Evolutionary conservation across 805 yeast species (phyloP).

Genomic region (Lipomyces lipofer): DNA sequence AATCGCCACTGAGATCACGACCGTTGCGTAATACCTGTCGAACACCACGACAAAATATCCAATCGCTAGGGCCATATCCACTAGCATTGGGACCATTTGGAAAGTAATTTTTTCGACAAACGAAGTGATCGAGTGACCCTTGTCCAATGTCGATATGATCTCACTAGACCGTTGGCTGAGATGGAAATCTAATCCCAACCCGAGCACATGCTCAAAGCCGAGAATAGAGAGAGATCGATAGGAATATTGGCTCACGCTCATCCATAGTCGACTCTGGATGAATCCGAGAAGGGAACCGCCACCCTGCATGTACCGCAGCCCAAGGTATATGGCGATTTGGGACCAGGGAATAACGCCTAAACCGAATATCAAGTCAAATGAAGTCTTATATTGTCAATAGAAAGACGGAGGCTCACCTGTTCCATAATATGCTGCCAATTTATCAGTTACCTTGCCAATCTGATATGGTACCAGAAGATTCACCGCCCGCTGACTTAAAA

Average conservation of each 20-base stretch:
- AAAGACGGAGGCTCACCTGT: background rate
- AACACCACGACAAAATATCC: conserved; percentile 21
- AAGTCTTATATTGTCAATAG: too few species aligned
- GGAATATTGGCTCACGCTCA: conserved; percentile 21
- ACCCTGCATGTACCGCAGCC: conserved; percentile 27
- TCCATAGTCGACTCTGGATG: conserved; percentile 21
- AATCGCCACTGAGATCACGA: conserved; percentile 18
- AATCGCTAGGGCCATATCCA: conserved; percentile 25
- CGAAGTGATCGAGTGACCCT: conserved; percentile 17
- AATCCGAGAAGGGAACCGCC: conserved; percentile 25
- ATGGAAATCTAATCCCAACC: conserved; percentile 26
- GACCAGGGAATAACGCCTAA: conserved; percentile 19
- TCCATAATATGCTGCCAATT: conserved; percentile 11
- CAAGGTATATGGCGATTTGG: conserved; percentile 16
- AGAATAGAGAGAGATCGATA: conserved; percentile 14
- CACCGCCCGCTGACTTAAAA: conserved; percentile 19
- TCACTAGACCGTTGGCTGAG: conserved; percentile 20
- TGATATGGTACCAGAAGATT: conserved; percentile 29
- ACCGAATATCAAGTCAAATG: background rate
- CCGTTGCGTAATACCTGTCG: conserved; percentile 19
- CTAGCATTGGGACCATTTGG: conserved; percentile 21
- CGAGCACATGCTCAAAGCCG: conserved; percentile 23
- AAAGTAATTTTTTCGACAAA: conserved; percentile 27
- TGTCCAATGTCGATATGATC: conserved; percentile 18
- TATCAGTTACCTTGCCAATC: conserved; percentile 26